Evolutionary conservation across 441 rosid genomes (phyloP), one percentile per base, ranked within the genome.

Genomic region (Cnidoscolus chayamansa): DNA sequence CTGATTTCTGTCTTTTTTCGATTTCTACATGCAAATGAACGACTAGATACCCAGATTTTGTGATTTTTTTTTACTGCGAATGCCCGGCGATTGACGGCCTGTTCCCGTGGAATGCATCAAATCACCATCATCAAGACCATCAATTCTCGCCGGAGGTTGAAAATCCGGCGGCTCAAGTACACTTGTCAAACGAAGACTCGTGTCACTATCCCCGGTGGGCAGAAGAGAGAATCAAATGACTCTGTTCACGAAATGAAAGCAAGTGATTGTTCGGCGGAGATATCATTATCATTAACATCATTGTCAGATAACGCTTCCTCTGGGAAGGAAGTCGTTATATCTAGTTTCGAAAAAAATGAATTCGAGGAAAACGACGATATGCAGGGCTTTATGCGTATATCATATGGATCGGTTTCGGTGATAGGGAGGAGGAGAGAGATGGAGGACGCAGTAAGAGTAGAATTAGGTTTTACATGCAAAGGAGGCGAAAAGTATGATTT

Each of bases 391-490:
- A 62, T 40, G 57, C 50, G 63, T 48, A 61, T 50, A 60, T 72
- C 80, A 2, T 84, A 84, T 45, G 94, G 96, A 35, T 76, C 81
- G 30, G 84, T 84, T 45, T 90, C 96, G 8, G 84, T 86, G 49
- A 89, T 90, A 60, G 98, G 98, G 12, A 65, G 87, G 84, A 83
- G 93, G 66, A 81, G 74, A 66, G 85, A 84, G 74, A 90, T 90
- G 94, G 93, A 89, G 70, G 94, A 91, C 40, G 87, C 92, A 3
- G 89, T 83, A 77, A 84, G 78, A 62, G 85, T 83, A 63, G 90
- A 79, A 67, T 20, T 82, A 15, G 88, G 86, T 35, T 79, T 83
- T 47, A 45, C 72, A 74, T 55, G 13, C 0, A 74, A 54, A 62
- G 77, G 80, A 1, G 76, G 77, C 13, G 80, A 77, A 57, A 76